A percentile compares a stretch with the other conserved stretches of the same genome.
These are phyloP conservation scores for Ophidiomyces ophidiicola DNA, from an alignment of 2,329 filamentous ascomycete genomes.

Conservation along the genomic window DNA sequence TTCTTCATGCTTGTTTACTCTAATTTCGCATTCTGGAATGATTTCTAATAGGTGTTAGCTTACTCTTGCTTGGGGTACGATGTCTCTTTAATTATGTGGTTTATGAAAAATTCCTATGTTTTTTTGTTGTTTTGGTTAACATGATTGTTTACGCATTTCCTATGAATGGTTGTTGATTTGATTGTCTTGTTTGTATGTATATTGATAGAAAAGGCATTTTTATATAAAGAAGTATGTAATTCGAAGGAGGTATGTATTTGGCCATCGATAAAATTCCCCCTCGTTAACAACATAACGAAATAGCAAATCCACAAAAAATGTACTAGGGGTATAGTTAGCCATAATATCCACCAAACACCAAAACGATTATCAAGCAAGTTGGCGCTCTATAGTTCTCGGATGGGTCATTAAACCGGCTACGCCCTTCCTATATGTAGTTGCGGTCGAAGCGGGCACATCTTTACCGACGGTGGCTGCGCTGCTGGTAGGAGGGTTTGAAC, in stretches of 20 bases:
- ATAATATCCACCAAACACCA: not conserved
- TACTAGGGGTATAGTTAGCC: not conserved
- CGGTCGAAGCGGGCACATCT: conserved; percentile 16
- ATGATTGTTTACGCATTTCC: conserved; percentile 2
- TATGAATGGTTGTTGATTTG: not conserved
- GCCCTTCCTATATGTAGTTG: conserved; percentile 17
- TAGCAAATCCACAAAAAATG: not conserved
- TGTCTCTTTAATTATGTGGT: too few species aligned
- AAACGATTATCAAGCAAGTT: conserved; percentile 26
- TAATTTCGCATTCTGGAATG: too few species aligned
- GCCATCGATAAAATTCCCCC: too few species aligned
- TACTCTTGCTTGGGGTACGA: too few species aligned
- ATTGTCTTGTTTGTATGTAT: not conserved
- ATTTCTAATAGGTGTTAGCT: too few species aligned
- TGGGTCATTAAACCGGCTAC: conserved; percentile 23
- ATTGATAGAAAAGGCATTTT: not conserved
- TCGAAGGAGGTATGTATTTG: too few species aligned
- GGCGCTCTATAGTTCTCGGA: conserved; percentile 28
- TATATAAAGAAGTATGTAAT: too few species aligned
- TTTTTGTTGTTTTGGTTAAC: not conserved
- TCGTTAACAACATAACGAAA: too few species aligned
- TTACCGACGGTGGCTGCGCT: conserved; percentile 12
- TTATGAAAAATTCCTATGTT: not conserved
- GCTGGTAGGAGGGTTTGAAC: not conserved
- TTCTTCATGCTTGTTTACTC: not conserved